A percentile compares a stretch with the other conserved stretches of the same genome.
phyloP scores from a whole-genome alignment of 805 yeast genomes.

The Yarrowia sp. region DNA sequence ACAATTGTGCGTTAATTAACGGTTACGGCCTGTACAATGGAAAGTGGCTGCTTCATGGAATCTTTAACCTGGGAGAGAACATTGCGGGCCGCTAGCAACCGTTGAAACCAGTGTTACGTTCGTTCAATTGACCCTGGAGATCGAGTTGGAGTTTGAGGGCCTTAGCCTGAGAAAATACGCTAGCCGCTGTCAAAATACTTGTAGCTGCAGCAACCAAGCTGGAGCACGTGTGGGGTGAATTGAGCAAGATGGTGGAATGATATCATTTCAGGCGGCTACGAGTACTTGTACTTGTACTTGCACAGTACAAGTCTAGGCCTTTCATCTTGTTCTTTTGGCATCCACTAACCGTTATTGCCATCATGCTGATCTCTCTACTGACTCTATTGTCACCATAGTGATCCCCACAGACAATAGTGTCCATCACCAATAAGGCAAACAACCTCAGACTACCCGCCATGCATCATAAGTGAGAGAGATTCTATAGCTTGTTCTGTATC shows the following conservation, averaged over 20 bases:
- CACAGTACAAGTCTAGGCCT: no score
- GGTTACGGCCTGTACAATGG: not conserved
- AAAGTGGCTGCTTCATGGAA: no score
- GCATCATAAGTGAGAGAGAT: no score
- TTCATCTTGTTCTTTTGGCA: no score
- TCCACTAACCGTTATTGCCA: no score
- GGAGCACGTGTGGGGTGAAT: not conserved
- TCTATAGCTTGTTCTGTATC: not conserved
- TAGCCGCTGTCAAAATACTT: no score
- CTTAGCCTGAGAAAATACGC: no score
- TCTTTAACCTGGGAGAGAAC: not conserved
- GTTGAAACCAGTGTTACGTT: constrained; percentile 7
- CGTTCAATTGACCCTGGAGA: not conserved
- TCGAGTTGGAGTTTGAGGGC: not conserved
- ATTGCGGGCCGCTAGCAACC: constrained; percentile 13
- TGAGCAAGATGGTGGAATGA: no score
- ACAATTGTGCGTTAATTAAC: not conserved
- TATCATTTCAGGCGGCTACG: no score
- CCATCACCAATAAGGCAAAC: not conserved
- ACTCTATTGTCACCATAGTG: not conserved
- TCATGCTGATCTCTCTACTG: no score
- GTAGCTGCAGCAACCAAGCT: not conserved
- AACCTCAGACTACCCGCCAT: no score
- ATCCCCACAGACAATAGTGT: not conserved
- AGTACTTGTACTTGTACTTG: no score